Percentiles rank a stretch among this genome's conserved stretches.
These are phyloP conservation scores for Geotrichum phurueaensis DNA, from an alignment of 1,139 yeast genomes.

Conservation along the genomic window DNA sequence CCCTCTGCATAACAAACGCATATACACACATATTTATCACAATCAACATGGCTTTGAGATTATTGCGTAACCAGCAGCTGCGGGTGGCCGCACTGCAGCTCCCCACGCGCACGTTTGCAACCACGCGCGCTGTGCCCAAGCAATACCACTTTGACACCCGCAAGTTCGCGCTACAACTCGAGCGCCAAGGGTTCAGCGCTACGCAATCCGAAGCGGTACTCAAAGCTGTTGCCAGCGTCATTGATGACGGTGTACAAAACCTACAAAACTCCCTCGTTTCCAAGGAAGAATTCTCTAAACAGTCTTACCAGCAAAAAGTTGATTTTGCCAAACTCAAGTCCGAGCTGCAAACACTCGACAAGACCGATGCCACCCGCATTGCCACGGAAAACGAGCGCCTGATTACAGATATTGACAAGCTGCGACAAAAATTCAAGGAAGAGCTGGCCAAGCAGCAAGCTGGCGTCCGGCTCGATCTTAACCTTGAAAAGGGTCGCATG, in stretches of 20 bases:
- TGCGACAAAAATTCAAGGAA: conserved; percentile 78
- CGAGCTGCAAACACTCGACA: conserved; percentile 82
- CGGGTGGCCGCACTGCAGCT: neutral
- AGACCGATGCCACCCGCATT: conserved; percentile 73
- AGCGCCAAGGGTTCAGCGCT: conserved; percentile 63
- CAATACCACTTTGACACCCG: conserved; percentile 64
- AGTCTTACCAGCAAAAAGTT: conserved; percentile 91
- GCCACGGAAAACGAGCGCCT: conserved; percentile 85
- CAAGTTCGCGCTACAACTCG: conserved; percentile 62
- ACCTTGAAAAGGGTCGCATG: conserved; percentile 89
- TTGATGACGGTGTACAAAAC: conserved; percentile 74
- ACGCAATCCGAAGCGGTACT: conserved; percentile 81
- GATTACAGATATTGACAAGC: conserved; percentile 76
- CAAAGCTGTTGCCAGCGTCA: conserved; percentile 64
- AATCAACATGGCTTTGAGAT: neutral
- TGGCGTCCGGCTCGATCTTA: conserved; percentile 81
- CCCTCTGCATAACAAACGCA: neutral
- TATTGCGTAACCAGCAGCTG: neutral
- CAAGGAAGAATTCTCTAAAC: conserved; percentile 71
- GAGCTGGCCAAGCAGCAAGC: conserved; percentile 90
- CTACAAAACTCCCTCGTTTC: conserved; percentile 73
- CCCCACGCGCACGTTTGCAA: neutral
- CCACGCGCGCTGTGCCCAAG: conserved; percentile 12
- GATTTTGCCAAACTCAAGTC: conserved; percentile 93
- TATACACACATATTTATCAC: neutral